Evolutionary conservation across 2,329 filamentous ascomycete genomes (phyloP), one percentile per base, ranked within the genome.

Genomic region (Emmonsia crescens): DNA sequence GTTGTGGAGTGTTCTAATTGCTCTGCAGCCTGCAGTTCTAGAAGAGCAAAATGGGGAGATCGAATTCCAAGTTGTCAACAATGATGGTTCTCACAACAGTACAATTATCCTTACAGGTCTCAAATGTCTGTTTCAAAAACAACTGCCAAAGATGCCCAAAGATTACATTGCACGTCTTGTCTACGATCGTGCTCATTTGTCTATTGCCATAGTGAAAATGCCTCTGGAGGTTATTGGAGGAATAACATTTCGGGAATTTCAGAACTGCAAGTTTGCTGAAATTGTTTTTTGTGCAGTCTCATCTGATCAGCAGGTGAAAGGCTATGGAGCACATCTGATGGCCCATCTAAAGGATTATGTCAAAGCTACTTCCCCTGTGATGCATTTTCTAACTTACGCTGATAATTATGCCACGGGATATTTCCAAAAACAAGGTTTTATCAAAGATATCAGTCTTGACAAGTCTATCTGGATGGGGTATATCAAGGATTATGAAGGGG

Each of bases 331-430:
- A 6, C 90, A 95, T 78, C 81, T 95, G n/a, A 96, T 96, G 91
- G 89, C 88, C 4, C 91, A 96, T 72, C 78, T 96, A 57, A 96
- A 96, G 71, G 82, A 96, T 77, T 96, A 94, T 70, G 91, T 96
- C 73, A 93, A 92, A 73, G 89, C 89, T n/a, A 93, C 89, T 0
- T 91, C 87, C 61, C 85, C 90, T 66, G 89, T 95, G 57, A 94
- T 94, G 89, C 89, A 96, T 75, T 95, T 96, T 75, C 81, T 95
- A 2, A 95, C 91, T 1, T 96, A 95, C 69, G 91, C 91, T 67
- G 91, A 95, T 74, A 95, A 96, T 74, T 94, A 94, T 70, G 91
- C 91, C 46, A 95, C 92, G 64, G 91, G 91, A 12, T 96, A 95
- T 74, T 96, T 96, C 75, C 91, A 95, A 75, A 96, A 96, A 72